Conservation (phyloP, 768 basidiomycete species). For the Leccinum longicurvipes region DNA sequence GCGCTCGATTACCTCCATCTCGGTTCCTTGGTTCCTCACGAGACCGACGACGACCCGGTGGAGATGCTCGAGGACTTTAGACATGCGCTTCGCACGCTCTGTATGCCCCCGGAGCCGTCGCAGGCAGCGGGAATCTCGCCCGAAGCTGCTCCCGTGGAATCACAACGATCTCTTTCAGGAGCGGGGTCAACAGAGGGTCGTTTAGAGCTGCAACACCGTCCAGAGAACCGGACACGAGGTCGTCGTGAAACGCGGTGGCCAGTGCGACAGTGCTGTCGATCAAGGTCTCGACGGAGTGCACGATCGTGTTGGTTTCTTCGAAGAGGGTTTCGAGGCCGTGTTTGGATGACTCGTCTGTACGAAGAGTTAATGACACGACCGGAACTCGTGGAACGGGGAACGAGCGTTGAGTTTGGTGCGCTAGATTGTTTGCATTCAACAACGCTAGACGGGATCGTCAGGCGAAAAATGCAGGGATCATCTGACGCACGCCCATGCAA, state of each 20-base stretch:
- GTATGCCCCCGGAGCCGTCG: constrained; percentile 12
- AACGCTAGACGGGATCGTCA: not conserved
- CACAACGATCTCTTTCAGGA: not conserved
- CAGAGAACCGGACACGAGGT: not conserved
- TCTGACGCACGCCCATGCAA: not conserved
- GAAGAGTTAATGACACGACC: not conserved
- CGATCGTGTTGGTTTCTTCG: constrained; percentile 1
- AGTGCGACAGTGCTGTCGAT: not conserved
- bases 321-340: not conserved
- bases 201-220: not conserved
- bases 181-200: not conserved
- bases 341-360: not conserved
- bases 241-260: not conserved
- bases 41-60: constrained; percentile 1
- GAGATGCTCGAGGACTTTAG: not conserved
- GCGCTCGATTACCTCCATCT: not conserved
- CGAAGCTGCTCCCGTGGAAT: constrained; percentile 3
- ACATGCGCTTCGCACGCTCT: not conserved
- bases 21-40: not conserved
- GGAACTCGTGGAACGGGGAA: not conserved
- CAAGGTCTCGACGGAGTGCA: constrained; percentile 4
- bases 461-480: not conserved
- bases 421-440: not conserved
- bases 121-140: constrained; percentile 4
- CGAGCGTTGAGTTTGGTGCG: not conserved